Conservation (phyloP, 495 filamentous ascomycete species). For the Extremus antarcticus region DNA sequence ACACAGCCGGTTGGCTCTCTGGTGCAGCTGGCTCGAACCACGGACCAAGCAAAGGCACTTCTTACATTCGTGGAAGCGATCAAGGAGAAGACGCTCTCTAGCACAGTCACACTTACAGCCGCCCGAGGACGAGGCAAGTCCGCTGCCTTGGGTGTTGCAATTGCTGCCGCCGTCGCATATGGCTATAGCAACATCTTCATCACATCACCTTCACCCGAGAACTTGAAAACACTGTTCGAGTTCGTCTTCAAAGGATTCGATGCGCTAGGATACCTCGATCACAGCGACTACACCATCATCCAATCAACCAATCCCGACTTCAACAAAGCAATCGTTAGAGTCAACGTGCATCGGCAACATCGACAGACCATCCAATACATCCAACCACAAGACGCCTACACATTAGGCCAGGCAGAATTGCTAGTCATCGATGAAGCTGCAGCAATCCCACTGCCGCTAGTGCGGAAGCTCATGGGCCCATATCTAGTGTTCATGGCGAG, state of each 20-base stretch:
- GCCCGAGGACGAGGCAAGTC: conserved; percentile 96
- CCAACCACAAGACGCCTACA: conserved; percentile 87
- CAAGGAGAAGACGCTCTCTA: conserved; percentile 86
- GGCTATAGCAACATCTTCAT: conserved; percentile 99
- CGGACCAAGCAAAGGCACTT: conserved; percentile 90
- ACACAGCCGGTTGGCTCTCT: conserved; percentile 77
- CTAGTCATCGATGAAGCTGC: conserved; percentile 97
- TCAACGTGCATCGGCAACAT: conserved; percentile 91
- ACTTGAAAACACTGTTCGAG: conserved; percentile 95
- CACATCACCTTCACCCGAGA: conserved; percentile 95
- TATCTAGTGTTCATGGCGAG: conserved; percentile 99
- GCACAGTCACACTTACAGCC: conserved; percentile 87
- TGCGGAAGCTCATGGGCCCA: conserved; percentile 91
- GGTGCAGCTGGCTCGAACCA: conserved; percentile 72
- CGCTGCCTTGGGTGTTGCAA: conserved; percentile 83
- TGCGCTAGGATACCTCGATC: conserved; percentile 81
- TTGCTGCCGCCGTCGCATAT: conserved; percentile 87
- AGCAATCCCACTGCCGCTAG: conserved; percentile 86
- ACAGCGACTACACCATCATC: conserved; percentile 94
- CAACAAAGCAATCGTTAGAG: conserved; percentile 95
- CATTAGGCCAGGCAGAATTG: conserved; percentile 89
- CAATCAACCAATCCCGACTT: conserved; percentile 98
- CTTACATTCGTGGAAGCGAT: conserved; percentile 95
- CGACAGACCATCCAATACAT: conserved; percentile 98
- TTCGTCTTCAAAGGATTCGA: conserved; percentile 99